Percentiles rank a stretch among this genome's conserved stretches.
Evolutionary conservation across 352 stramenopile species (phyloP).

Genomic region (Pythium dissotocum): DNA sequence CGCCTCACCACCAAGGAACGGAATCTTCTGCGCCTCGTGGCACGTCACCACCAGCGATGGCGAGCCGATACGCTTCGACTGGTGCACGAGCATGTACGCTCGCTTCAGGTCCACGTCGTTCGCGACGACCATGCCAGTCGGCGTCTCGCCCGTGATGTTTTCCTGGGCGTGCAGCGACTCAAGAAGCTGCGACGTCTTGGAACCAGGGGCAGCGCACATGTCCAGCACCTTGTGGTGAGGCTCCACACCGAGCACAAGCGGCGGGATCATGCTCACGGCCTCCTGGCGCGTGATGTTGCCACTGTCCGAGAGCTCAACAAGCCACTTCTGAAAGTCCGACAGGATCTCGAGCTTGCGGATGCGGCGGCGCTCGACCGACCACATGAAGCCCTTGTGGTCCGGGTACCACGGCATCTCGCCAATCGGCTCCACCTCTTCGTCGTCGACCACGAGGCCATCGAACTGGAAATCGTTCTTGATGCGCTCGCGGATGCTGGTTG

Average conservation of each 20-base stretch:
- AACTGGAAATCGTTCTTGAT: conserved; percentile 88
- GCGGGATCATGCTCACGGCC: conserved; percentile 98
- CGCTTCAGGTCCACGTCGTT: conserved; percentile 98
- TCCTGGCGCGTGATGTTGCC: conserved; percentile 98
- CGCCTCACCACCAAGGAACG: conserved; percentile 79
- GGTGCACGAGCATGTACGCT: conserved; percentile 98
- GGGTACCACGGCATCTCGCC: conserved; percentile 90
- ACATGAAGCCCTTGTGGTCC: conserved; percentile 87
- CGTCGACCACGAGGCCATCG: conserved; percentile 74
- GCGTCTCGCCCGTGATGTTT: conserved; percentile 70
- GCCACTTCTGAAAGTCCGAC: conserved; percentile 94
- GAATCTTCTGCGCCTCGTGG: conserved; percentile 96
- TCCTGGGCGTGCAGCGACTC: conserved; percentile 91
- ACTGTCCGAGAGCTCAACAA: conserved; percentile 93
- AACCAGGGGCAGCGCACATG: conserved; percentile 98
- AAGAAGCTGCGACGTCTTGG: conserved; percentile 98
- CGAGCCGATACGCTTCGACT: conserved; percentile 95
- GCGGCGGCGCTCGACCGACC: conserved; percentile 85
- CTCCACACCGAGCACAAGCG: conserved; percentile 95
- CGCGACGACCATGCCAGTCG: conserved; percentile 92
- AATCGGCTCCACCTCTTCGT: conserved; percentile 82
- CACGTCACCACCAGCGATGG: conserved; percentile 94
- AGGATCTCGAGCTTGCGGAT: conserved; percentile 92
- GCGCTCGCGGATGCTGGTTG: conserved; percentile 77
- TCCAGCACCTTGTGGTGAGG: conserved; percentile 95